Evolutionary conservation across 1,139 yeast species (phyloP).

Genomic region (Arxiozyma bovina): DNA sequence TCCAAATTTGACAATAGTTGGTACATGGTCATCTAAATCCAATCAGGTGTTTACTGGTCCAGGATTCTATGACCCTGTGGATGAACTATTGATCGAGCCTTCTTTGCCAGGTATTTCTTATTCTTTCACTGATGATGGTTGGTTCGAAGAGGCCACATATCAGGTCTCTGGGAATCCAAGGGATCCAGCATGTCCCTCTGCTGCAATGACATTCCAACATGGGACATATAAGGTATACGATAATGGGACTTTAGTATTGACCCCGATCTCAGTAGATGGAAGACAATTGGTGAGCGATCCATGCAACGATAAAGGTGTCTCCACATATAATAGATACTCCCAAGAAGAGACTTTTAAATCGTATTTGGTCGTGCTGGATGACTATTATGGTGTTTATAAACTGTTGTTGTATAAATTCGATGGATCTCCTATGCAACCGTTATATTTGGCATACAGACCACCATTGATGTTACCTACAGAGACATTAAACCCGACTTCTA

Average conservation of each 20-base stretch:
- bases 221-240: conserved; percentile 59
- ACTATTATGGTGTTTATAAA: conserved; percentile 74
- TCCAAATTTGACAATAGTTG: conserved; percentile 29
- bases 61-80: conserved; percentile 91
- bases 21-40: conserved; percentile 96
- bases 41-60: conserved; percentile 96
- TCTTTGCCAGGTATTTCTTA: conserved; percentile 89
- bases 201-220: conserved; percentile 78
- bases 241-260: conserved; percentile 61
- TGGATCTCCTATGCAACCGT: conserved; percentile 76
- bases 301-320: conserved; percentile 49
- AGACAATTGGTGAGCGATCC: conserved; percentile 87
- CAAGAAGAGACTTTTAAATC: conserved; percentile 55
- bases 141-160: conserved; percentile 81
- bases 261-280: conserved; percentile 82
- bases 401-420: conserved; percentile 72
- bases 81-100: conserved; percentile 88
- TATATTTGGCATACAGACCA: conserved; percentile 85
- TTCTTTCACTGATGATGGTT: conserved; percentile 88
- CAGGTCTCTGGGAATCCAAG: conserved; percentile 63
- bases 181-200: conserved; percentile 75
- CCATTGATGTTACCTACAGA: conserved; percentile 92
- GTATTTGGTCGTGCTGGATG: conserved; percentile 55
- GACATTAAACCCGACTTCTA: conserved; percentile 78
- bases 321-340: conserved; percentile 62